phyloP scores from a whole-genome alignment of 345 rosid species.

The Brassica nigra region DNA sequence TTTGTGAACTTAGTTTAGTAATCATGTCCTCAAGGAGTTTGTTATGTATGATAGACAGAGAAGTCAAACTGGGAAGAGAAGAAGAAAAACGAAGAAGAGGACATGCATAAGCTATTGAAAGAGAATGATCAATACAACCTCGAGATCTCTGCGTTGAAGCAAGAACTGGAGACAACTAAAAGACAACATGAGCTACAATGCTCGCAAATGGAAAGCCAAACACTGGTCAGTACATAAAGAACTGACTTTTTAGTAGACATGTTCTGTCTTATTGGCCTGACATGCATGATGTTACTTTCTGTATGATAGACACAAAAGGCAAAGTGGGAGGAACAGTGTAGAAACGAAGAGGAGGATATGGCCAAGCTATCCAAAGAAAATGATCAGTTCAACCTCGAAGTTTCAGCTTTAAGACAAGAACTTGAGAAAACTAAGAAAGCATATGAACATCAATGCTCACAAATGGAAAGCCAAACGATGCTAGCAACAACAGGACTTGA shows the following conservation, averaged over 20 bases:
- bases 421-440: constrained; percentile 51
- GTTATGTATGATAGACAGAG: constrained; percentile 45
- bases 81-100: constrained; percentile 51
- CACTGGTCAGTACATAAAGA: constrained; percentile 42
- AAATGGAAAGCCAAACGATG: constrained; percentile 64
- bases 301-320: constrained; percentile 49
- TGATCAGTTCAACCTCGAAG: constrained; percentile 42
- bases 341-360: constrained; percentile 46
- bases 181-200: constrained; percentile 47
- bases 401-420: constrained; percentile 49
- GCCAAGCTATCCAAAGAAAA: constrained; percentile 47
- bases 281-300: neutral
- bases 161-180: constrained; percentile 53
- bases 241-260: neutral
- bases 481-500: constrained; percentile 47
- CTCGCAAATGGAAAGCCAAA: constrained; percentile 59
- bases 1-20: neutral
- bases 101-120: constrained; percentile 39
- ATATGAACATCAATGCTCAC: constrained; percentile 49
- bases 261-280: neutral
- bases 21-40: neutral
- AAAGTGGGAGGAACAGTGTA: constrained; percentile 52
- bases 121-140: constrained; percentile 44
- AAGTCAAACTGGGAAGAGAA: constrained; percentile 50
- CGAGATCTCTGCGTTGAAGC: constrained; percentile 46